Base-by-base conservation (phyloP, 352 stramenopile species). In the Plasmopara viticola region DNA sequence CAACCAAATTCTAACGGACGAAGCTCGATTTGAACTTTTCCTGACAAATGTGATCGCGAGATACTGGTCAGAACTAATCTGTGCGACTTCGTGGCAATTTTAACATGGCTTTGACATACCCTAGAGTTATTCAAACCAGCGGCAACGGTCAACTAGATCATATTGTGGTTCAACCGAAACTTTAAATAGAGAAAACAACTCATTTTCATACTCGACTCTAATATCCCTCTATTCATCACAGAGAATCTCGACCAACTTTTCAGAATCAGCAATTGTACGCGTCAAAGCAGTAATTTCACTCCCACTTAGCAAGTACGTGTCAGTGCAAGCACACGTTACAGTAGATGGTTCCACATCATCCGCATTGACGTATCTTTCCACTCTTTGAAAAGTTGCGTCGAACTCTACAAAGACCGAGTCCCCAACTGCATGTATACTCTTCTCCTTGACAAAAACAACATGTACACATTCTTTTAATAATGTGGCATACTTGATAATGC, bases 321-420 rank as follows among this genome's bases (percentile, higher is more conserved):
- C 81, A 0, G 76, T 88, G 42, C 80, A 91, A 20, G 73, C 70
- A 20, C 77, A 87, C 2, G 64, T 85, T 50, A 87, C 81, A 17
- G 62, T 58, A 15, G 41, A 33, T 20, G 51, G 56, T 28, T 55
- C 43, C 18, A 52, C 50, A 20, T 69, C 54, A 51, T 73, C 43
- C 25, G 62, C 66, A 54, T 62, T 31, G 54, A 43, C 50, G 33
- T 56, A 49, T 13, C 45, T 48, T 15, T 85, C 76, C 8, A 68
- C 59, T 44, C 69, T 59, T 34, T 76, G 58, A 28, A 91, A 80
- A 4, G 63, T 88, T 0, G 72, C 70, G 2, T 87, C 72, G 44
- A 89, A 91, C 39, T 91, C 81, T 31, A 88, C 72, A 30, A 88
- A 83, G 30, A 91, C 81, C 2, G 78, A 86, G 54, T 87, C 86